Evolutionary conservation across 2,329 filamentous ascomycete species (phyloP).

Genomic region (Beauveria medogensis): DNA sequence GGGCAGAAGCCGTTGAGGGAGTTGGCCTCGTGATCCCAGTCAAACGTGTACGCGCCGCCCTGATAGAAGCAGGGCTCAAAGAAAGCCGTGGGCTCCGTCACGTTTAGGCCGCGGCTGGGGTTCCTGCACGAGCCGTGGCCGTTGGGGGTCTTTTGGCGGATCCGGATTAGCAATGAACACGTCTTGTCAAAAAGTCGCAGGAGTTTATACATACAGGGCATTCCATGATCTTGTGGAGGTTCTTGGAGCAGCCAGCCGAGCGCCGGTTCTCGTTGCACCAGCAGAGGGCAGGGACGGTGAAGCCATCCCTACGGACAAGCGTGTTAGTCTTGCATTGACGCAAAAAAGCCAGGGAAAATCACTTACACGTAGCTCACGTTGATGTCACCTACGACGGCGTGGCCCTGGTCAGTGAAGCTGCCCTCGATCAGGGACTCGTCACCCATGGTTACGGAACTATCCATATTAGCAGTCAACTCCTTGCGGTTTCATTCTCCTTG

Average conservation of each 20-base stretch:
- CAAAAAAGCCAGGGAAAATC: not conserved
- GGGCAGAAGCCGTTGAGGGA: slow-evolving; percentile 11
- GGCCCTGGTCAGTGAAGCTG: slow-evolving; percentile 10
- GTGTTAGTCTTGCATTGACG: not conserved
- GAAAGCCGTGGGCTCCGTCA: not conserved
- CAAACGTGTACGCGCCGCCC: slow-evolving; percentile 12
- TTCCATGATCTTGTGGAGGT: not conserved
- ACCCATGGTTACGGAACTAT: slow-evolving; percentile 16
- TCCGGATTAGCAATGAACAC: not conserved
- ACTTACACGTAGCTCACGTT: slow-evolving; percentile 14
- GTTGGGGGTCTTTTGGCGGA: not conserved
- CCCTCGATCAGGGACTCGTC: slow-evolving; percentile 12
- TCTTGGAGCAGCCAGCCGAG: slow-evolving; percentile 11
- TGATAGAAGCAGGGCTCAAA: slow-evolving; percentile 11
- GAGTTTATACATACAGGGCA: slow-evolving; percentile 7
- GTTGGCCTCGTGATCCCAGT: slow-evolving; percentile 12
- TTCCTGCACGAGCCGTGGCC: slow-evolving; percentile 11
- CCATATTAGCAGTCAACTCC: not conserved
- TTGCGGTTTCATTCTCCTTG: not conserved
- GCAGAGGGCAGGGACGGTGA: slow-evolving; percentile 10
- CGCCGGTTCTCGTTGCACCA: slow-evolving; percentile 12
- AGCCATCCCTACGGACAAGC: slow-evolving; percentile 2
- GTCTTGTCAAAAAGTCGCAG: too few relatives aligned
- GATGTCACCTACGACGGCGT: slow-evolving; percentile 8
- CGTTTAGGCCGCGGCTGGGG: not conserved